Evolutionary conservation across 2,329 filamentous ascomycete genomes (phyloP).

Genomic region (Aspergillus ibericus): DNA sequence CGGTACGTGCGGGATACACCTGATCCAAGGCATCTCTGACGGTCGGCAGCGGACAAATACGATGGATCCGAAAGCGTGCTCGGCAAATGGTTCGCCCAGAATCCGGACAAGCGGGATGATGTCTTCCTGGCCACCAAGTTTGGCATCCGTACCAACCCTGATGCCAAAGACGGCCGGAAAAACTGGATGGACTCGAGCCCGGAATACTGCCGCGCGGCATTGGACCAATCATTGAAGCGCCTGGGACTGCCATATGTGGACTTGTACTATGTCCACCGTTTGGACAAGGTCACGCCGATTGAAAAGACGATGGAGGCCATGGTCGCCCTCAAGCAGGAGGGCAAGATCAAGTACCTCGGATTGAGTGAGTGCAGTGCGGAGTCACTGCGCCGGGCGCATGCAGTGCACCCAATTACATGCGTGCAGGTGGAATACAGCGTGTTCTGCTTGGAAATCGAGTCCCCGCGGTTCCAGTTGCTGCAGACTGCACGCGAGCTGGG

Average conservation of each 20-base stretch:
- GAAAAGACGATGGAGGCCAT: slow-evolving; percentile 46
- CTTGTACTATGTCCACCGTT: slow-evolving; percentile 49
- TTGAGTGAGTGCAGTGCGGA: slow-evolving; percentile 51
- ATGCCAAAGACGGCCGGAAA: slow-evolving; percentile 19
- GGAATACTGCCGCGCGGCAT: slow-evolving; percentile 45
- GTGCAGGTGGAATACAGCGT: slow-evolving; percentile 58
- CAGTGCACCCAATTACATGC: slow-evolving; percentile 51
- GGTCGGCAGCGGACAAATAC: slow-evolving; percentile 38
- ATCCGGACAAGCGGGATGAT: slow-evolving; percentile 45
- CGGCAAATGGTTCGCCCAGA: slow-evolving; percentile 49
- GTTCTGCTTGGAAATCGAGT: slow-evolving; percentile 53
- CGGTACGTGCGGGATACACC: slow-evolving; percentile 18
- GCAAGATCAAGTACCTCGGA: slow-evolving; percentile 56
- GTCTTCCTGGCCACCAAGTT: slow-evolving; percentile 59
- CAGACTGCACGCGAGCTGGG: slow-evolving; percentile 32
- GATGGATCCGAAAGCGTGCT: slow-evolving; percentile 50
- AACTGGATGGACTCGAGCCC: slow-evolving; percentile 32
- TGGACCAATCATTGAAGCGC: slow-evolving; percentile 42
- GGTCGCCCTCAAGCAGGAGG: slow-evolving; percentile 49
- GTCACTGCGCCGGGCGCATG: slow-evolving; percentile 52
- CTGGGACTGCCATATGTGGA: slow-evolving; percentile 50
- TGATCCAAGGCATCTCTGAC: not conserved
- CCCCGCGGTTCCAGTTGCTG: slow-evolving; percentile 23
- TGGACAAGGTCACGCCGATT: slow-evolving; percentile 40
- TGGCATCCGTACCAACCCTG: slow-evolving; percentile 28